Percentiles rank a stretch among this genome's conserved stretches.
Evolutionary conservation across 148 eudicot genomes (phyloP).

Genomic region (Salicornia ramosissima): DNA sequence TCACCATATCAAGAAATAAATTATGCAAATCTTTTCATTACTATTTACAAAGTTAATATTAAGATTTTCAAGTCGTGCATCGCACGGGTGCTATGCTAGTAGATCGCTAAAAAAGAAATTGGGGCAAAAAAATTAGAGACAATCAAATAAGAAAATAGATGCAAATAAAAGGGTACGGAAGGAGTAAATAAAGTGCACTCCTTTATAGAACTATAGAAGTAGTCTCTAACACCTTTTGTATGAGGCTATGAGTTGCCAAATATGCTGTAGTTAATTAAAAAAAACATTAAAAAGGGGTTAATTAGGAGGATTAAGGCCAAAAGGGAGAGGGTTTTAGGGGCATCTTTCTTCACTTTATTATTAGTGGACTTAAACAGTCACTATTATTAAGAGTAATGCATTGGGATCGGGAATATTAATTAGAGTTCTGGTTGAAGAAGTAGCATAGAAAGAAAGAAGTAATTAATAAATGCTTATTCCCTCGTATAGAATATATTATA

Average conservation of each 20-base stretch:
- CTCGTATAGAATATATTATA: not conserved
- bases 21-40: too few species aligned
- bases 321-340: slow-evolving; percentile 9
- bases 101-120: too few species aligned
- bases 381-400: not conserved
- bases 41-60: too few species aligned
- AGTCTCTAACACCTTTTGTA: too few species aligned
- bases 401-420: slow-evolving; percentile 17
- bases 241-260: too few species aligned
- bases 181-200: not conserved
- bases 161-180: too few species aligned
- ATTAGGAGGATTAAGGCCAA: not conserved
- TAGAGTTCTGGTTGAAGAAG: slow-evolving; percentile 9
- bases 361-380: slow-evolving; percentile 9
- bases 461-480: not conserved
- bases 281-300: not conserved
- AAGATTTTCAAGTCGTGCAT: too few species aligned
- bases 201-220: too few species aligned
- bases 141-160: too few species aligned
- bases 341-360: not conserved
- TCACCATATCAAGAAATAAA: too few species aligned
- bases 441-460: slow-evolving; percentile 7
- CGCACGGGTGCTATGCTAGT: too few species aligned
- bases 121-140: too few species aligned
- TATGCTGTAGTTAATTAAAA: not conserved